Conservation (phyloP, 768 basidiomycete genomes). For the Lactarius hengduanensis region DNA sequence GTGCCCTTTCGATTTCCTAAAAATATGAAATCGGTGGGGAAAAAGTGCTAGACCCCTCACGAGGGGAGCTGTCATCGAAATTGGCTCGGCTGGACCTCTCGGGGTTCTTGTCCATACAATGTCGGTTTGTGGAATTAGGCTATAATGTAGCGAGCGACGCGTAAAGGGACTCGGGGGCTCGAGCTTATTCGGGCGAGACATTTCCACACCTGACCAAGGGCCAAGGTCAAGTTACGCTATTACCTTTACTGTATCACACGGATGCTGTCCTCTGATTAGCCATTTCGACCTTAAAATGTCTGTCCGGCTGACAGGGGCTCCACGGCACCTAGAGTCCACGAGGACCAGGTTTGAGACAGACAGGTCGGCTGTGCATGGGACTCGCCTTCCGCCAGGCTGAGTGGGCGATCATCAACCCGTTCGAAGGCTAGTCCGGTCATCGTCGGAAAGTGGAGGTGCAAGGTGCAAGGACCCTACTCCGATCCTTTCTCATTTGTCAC, state of each 20-base stretch:
- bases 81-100: not conserved
- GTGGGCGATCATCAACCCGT: not conserved
- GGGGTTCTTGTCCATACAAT: not conserved
- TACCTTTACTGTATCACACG: slow-evolving; percentile 11
- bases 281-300: slow-evolving; percentile 22
- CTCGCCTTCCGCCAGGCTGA: slow-evolving; percentile 1
- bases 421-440: slow-evolving; percentile 1
- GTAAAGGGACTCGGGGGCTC: slow-evolving; percentile 13
- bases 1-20: slow-evolving; percentile 3
- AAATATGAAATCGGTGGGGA: slow-evolving; percentile 16
- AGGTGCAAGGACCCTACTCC: not conserved
- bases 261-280: slow-evolving; percentile 20
- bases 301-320: slow-evolving; percentile 22
- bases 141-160: not conserved
- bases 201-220: slow-evolving; percentile 17
- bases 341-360: slow-evolving; percentile 8
- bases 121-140: slow-evolving; percentile 1
- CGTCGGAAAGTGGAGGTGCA: not conserved
- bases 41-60: not conserved
- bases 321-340: slow-evolving; percentile 14
- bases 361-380: slow-evolving; percentile 8
- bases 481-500: slow-evolving; percentile 9
- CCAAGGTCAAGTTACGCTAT: slow-evolving; percentile 9
- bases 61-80: not conserved
- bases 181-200: slow-evolving; percentile 1